Evolutionary conservation across 192 early-diverging fungal species (phyloP).

Genomic region (Entomortierella parvispora): DNA sequence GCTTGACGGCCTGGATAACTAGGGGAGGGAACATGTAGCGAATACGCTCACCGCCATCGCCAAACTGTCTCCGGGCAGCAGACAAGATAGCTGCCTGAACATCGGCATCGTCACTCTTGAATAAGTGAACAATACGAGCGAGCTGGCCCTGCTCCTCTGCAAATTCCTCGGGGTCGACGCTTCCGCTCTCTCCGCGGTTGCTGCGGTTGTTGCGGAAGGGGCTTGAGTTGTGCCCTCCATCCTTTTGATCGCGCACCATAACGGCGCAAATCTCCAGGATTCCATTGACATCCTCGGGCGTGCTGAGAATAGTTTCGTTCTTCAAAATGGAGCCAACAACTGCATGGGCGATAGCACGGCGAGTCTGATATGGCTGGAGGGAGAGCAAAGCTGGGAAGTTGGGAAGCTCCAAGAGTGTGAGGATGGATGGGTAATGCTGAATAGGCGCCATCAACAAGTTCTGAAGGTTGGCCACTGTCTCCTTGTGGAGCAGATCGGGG

Average conservation of each 20-base stretch:
- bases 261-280: constrained; percentile 83
- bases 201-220: constrained; percentile 47
- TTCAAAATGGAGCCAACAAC: constrained; percentile 77
- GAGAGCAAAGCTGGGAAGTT: constrained; percentile 88
- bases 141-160: constrained; percentile 93
- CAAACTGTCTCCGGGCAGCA: constrained; percentile 86
- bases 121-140: constrained; percentile 82
- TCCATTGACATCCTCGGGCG: constrained; percentile 80
- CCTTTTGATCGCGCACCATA: constrained; percentile 85
- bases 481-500: constrained; percentile 75
- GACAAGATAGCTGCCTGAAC: constrained; percentile 85
- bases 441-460: constrained; percentile 87
- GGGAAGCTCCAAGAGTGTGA: constrained; percentile 73
- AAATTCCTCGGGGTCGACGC: constrained; percentile 85
- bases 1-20: constrained; percentile 71
- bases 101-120: constrained; percentile 76
- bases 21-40: constrained; percentile 94
- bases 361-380: constrained; percentile 84
- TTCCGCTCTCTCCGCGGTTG: constrained; percentile 46
- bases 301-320: constrained; percentile 72
- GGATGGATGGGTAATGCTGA: constrained; percentile 75
- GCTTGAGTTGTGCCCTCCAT: constrained; percentile 61
- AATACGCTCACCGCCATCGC: constrained; percentile 91
- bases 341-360: constrained; percentile 84
- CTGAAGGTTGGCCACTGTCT: constrained; percentile 80